These are phyloP conservation scores for Chlorella sp. DNA, from an alignment of 139 green algal genomes.

Conservation along the genomic window DNA sequence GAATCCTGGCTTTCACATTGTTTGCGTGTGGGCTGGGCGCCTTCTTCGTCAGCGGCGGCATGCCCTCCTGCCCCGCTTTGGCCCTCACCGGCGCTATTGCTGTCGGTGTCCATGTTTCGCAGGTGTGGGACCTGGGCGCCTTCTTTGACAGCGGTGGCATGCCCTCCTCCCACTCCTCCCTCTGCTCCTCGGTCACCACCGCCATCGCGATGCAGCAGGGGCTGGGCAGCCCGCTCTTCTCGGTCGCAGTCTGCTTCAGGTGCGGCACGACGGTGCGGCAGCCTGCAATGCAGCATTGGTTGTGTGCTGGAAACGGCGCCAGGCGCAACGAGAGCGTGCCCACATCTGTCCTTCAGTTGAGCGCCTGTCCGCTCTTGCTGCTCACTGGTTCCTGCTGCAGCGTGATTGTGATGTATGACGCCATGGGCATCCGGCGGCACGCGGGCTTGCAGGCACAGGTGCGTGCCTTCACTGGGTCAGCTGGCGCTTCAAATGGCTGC, in stretches of 20 bases:
- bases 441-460: constrained; percentile 68
- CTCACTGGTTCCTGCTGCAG: neutral
- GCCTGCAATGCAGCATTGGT: neutral
- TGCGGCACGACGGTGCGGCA: constrained; percentile 10
- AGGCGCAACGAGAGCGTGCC: neutral
- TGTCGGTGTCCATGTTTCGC: too few relatives aligned
- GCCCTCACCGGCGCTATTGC: too few relatives aligned
- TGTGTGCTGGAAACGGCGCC: neutral
- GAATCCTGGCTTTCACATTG: too few relatives aligned
- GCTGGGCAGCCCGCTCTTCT: constrained; percentile 86
- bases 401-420: constrained; percentile 99
- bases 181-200: constrained; percentile 90
- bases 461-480: neutral
- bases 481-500: neutral
- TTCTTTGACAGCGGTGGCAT: constrained; percentile 95
- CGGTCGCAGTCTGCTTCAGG: constrained; percentile 87
- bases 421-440: constrained; percentile 92
- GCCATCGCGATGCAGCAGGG: constrained; percentile 88
- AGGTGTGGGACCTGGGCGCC: constrained; percentile 74
- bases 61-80: constrained; percentile 97
- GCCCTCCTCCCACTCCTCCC: constrained; percentile 96
- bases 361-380: neutral
- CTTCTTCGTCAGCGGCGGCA: constrained; percentile 90
- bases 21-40: constrained; percentile 79
- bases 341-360: neutral